Evolutionary conservation across 2,329 filamentous ascomycete genomes (phyloP).

Genomic region (Pseudogymnoascus sp.): DNA sequence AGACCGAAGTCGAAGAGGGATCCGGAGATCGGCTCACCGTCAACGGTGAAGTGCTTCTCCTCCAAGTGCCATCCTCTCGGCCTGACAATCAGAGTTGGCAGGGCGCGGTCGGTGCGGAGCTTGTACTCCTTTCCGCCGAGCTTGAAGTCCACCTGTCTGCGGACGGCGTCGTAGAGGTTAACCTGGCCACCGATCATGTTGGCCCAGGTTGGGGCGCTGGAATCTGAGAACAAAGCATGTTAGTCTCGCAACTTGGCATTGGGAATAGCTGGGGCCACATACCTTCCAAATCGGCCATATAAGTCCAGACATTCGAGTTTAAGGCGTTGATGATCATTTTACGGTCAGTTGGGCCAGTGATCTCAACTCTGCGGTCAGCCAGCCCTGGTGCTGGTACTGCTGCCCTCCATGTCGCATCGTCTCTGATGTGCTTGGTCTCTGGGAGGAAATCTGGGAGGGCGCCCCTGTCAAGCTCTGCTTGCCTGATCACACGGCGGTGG

Average conservation of each 20-base stretch:
- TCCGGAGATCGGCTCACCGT: conserved; percentile 89
- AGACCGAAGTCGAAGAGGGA: conserved; percentile 94
- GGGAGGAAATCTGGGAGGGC: conserved; percentile 86
- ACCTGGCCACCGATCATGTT: conserved; percentile 99
- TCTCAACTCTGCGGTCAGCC: conserved; percentile 89
- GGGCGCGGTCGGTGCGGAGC: conserved; percentile 78
- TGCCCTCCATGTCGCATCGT: conserved; percentile 88
- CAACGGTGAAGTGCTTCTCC: conserved; percentile 95
- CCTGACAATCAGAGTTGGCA: conserved; percentile 87
- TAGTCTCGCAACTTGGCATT: neutral
- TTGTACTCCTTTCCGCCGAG: conserved; percentile 94
- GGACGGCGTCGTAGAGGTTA: conserved; percentile 93
- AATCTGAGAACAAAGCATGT: conserved; percentile 49
- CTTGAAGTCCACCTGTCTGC: conserved; percentile 92
- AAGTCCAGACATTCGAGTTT: conserved; percentile 95
- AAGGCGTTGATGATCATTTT: conserved; percentile 99
- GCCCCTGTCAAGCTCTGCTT: conserved; percentile 89
- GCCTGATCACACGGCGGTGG: conserved; percentile 74
- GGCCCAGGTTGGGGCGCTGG: conserved; percentile 92
- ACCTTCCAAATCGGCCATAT: conserved; percentile 99
- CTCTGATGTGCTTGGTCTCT: conserved; percentile 90
- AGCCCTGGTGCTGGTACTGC: conserved; percentile 85
- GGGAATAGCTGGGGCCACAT: conserved; percentile 24
- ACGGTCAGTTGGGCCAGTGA: conserved; percentile 91
- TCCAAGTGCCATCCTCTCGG: conserved; percentile 96